phyloP scores from a whole-genome alignment of 257 asterid genomes.

The Gardenia jasminoides region DNA sequence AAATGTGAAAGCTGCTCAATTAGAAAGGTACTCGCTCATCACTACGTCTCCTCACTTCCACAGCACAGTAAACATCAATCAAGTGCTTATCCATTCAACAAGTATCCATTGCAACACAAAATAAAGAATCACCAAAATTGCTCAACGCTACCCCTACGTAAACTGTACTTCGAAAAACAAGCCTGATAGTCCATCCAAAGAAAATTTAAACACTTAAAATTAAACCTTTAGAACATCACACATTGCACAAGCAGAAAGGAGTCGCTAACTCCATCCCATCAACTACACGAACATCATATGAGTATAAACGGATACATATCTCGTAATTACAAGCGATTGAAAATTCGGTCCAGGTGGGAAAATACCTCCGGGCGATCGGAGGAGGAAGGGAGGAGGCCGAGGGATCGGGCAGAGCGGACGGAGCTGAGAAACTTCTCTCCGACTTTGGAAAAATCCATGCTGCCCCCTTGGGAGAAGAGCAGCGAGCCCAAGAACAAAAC shows the following conservation, averaged over 20 bases:
- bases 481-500: constrained; percentile 85
- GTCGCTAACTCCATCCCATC: background rate
- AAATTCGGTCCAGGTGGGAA: background rate
- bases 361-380: constrained; percentile 88
- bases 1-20: background rate
- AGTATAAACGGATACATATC: no score
- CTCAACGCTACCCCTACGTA: background rate
- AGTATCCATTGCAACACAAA: background rate
- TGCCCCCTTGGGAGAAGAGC: constrained; percentile 80
- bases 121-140: background rate
- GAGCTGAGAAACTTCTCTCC: constrained; percentile 98
- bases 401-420: constrained; percentile 96
- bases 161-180: background rate
- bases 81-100: background rate
- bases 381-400: constrained; percentile 74
- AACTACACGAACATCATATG: background rate
- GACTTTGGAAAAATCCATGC: constrained; percentile 96
- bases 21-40: background rate
- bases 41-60: background rate
- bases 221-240: background rate
- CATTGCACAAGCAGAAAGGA: background rate
- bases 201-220: background rate
- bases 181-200: background rate
- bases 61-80: background rate
- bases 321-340: no score